Base-by-base conservation (phyloP, 2,329 filamentous ascomycete species). In the Arthrobotrys sinensis region DNA sequence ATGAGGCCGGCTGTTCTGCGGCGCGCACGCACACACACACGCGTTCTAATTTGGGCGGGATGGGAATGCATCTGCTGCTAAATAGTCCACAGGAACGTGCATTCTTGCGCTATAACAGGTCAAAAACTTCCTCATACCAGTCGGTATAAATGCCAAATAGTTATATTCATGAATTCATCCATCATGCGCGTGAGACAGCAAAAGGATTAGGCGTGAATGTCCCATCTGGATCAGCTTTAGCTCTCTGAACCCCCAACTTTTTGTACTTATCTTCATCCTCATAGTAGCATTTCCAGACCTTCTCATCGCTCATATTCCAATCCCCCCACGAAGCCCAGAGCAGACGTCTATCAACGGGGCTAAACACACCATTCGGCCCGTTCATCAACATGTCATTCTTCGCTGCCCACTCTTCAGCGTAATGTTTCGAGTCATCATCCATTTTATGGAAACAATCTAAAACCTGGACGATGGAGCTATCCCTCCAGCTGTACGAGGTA, bases 401-500 rank as follows among this genome's bases (percentile, higher is more conserved):
- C 79, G 2, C 86, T 85, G 1, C 81, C 82, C 4, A 60, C 3
- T 60, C 21, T 38, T 45, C 16, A 16, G 65, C 65, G 40, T 60
- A 48, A 14, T 1, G 1, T n/a, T 52, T 52, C 19, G 80, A 67
- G 67, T 83, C 84, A 3, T 81, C 80, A 1, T 83, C 81, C 2
- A 80, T 76, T 10, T 83, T 82, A 46, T 87, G 84, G 80, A 87
- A 88, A 67, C 85, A 86, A 70, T 88, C 87, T 16, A 87, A 82
- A 0, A 82, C 83, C 46, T 82, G 82, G 3, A 82, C 80, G 7
- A 87, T 80, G 1, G 83, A 85, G 0, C 84, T 84, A 80, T 87
- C 86, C 60, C 87, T 83, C 85, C 86, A 87, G 81, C 86, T 87
- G 79, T 85, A 87, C 0, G 86, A 83, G 0, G 86, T 87, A 5